Evolutionary conservation across 768 basidiomycete genomes (phyloP), one percentile per base, ranked within the genome.

Genomic region (Agaricus subrufescens): DNA sequence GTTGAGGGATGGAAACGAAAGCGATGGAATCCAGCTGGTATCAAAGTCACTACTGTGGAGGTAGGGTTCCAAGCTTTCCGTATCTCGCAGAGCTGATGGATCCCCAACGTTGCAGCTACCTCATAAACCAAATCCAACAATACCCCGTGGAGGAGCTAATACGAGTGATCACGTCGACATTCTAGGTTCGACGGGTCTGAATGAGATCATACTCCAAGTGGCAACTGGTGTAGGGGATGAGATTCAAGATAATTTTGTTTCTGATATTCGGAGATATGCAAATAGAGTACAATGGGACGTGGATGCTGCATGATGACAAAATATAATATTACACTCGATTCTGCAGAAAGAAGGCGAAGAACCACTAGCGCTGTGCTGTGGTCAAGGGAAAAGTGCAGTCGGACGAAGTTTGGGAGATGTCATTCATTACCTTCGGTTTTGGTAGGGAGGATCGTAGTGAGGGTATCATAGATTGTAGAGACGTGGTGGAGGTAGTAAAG

Each of bases 101-200:
- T 26, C 55, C 25, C 52, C 49, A 42, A 10, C 47, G 29, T 58
- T 53, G 6, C 59, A 92, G 89, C 78, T 93, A 54, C 86, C 87
- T 47, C 95, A 98, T 73, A 78, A 77, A 10, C 95, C 94, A 7
- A 75, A 85, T 46, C 60, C 74, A 53, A 83, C 70, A 42, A 91
- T 83, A 61, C 96, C 82, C 50, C 83, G 96, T 29, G 96, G 97
- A 40, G 97, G 95, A 1, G 91, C 94, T 2, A 90, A 88, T 58
- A 96, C 95, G 1, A 85, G 89, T 46, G 92, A 96, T 67, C 93
- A 97, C 64, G 85, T 98, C 34, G 95, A 92, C 68, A 83, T 92
- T 52, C 76, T 86, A 26, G 84, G 95, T 6, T 87, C 91, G 9
- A 87, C 84, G 0, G 79, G 81, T 11, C 65, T 98, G 57, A 98